Conservation (phyloP, 768 basidiomycete genomes). For the Pholiota conissans region DNA sequence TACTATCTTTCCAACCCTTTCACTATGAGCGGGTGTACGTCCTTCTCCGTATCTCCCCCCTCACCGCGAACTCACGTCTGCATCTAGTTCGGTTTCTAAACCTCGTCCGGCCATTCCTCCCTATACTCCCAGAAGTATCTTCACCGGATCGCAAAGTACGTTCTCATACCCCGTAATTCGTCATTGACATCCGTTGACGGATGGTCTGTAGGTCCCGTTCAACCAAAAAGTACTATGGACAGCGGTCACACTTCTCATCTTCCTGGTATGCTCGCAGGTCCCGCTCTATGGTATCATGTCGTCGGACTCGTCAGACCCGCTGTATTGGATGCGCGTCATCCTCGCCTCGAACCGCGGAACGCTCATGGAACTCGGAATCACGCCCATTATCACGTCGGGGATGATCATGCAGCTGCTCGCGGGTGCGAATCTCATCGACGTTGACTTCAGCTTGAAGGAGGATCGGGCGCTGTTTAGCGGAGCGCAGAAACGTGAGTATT, state of each 20-base stretch:
- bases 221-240: conserved; percentile 99
- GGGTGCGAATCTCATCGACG: conserved; percentile 95
- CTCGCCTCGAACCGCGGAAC: conserved; percentile 98
- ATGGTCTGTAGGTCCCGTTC: conserved; percentile 76
- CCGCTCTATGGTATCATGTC: conserved; percentile 99
- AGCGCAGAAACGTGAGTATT: conserved; percentile 94
- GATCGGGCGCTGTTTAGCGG: conserved; percentile 94
- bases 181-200: not conserved
- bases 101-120: conserved; percentile 97
- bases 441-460: conserved; percentile 97
- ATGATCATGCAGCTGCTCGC: conserved; percentile 99
- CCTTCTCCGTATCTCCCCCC: conserved; percentile 5
- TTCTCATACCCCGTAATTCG: not conserved
- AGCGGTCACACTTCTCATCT: conserved; percentile 97
- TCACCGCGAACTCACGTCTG: conserved; percentile 4
- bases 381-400: conserved; percentile 95
- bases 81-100: conserved; percentile 89
- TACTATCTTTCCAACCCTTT: conserved; percentile 24
- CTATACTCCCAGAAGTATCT: conserved; percentile 94
- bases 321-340: conserved; percentile 99
- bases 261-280: conserved; percentile 99
- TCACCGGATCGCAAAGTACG: conserved; percentile 95
- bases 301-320: conserved; percentile 97
- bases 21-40: conserved; percentile 83
- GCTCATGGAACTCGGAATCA: conserved; percentile 99